These are phyloP conservation scores for Salvia miltiorrhiza DNA, from an alignment of 257 asterid species.

Conservation along the genomic window DNA sequence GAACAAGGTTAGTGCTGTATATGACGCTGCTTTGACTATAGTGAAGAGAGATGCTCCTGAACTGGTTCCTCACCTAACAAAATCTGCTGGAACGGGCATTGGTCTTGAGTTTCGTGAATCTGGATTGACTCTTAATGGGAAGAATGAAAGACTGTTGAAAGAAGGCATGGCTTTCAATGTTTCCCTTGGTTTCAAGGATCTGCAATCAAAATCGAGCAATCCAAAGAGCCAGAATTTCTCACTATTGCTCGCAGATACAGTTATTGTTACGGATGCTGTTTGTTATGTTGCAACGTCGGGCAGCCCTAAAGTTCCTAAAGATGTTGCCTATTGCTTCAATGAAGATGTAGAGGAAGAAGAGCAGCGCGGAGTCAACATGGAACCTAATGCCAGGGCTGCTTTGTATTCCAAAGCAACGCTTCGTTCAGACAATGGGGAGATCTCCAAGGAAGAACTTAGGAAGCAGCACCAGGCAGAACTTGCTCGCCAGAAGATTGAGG, in stretches of 20 bases:
- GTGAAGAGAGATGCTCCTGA: constrained; percentile 70
- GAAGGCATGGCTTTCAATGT: constrained; percentile 77
- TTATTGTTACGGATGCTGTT: constrained; percentile 37
- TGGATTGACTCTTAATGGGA: constrained; percentile 50
- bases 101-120: constrained; percentile 86
- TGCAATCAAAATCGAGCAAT: constrained; percentile 42
- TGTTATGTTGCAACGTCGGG: constrained; percentile 44
- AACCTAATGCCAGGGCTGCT: constrained; percentile 26
- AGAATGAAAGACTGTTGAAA: constrained; percentile 53
- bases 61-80: constrained; percentile 48
- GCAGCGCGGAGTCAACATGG: constrained; percentile 27
- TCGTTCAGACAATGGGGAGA: constrained; percentile 66
- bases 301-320: constrained; percentile 48
- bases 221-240: constrained; percentile 56
- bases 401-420: constrained; percentile 60
- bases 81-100: constrained; percentile 80
- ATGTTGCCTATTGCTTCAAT: constrained; percentile 50
- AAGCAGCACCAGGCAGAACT: constrained; percentile 83
- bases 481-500: constrained; percentile 74
- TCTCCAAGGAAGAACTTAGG: constrained; percentile 68
- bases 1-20: constrained; percentile 44
- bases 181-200: constrained; percentile 65
- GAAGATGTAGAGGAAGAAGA: constrained; percentile 59
- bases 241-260: constrained; percentile 72
- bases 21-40: constrained; percentile 52